Conservation (phyloP, 2,329 filamentous ascomycete genomes). For the Ceratocystis destructans region DNA sequence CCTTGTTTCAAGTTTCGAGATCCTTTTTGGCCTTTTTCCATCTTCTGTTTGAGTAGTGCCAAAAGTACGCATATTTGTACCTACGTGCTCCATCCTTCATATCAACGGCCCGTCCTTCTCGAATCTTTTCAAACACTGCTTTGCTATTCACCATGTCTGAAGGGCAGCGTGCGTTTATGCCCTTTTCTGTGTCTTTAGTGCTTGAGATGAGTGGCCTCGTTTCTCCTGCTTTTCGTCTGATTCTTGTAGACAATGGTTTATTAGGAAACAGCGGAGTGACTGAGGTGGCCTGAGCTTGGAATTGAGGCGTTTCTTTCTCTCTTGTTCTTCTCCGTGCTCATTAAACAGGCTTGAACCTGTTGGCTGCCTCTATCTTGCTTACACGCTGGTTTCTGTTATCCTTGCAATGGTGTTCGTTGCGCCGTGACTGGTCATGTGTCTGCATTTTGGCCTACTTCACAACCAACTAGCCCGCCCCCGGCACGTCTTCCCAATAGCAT, state of each 20-base stretch:
- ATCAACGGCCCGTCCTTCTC: background rate
- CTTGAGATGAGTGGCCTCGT: background rate
- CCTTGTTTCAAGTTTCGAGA: background rate
- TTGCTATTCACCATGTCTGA: background rate
- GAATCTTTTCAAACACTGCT: background rate
- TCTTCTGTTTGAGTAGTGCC: background rate
- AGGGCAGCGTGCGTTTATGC: background rate
- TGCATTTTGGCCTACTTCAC: too few relatives aligned
- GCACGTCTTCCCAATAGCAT: too few relatives aligned
- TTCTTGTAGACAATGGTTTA: background rate
- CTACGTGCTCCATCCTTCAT: background rate
- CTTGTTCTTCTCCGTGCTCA: background rate
- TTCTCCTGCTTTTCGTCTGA: background rate
- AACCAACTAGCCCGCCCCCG: too few relatives aligned
- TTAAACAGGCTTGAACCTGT: background rate
- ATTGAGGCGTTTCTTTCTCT: too few relatives aligned
- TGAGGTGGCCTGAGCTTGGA: too few relatives aligned
- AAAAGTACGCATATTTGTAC: background rate
- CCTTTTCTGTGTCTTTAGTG: too few relatives aligned
- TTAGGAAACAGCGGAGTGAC: too few relatives aligned
- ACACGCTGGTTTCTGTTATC: too few relatives aligned
- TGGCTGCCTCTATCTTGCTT: background rate
- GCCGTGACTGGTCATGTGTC: too few relatives aligned
- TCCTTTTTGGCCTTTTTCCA: too few relatives aligned
- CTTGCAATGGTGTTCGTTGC: too few relatives aligned